Evolutionary conservation across 2,329 filamentous ascomycete genomes (phyloP).

Genomic region (Hymenoscyphus occultus): DNA sequence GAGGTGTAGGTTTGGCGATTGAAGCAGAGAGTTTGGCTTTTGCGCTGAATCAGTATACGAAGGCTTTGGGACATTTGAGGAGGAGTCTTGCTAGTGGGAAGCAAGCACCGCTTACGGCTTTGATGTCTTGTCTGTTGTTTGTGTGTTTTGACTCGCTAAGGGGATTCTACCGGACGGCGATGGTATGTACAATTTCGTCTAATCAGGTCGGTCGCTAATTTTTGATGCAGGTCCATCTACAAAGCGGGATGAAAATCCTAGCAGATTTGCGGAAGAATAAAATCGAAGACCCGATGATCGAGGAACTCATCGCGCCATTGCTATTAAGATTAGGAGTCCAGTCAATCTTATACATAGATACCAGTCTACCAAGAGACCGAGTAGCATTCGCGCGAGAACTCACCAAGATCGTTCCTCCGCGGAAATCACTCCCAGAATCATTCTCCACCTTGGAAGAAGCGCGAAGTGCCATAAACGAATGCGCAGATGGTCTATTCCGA

Average conservation of each 20-base stretch:
- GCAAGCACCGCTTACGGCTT: conserved; percentile 26
- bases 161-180: conserved; percentile 31
- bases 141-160: conserved; percentile 33
- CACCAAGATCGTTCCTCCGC: conserved; percentile 15
- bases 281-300: conserved; percentile 24
- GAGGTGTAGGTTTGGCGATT: conserved; percentile 13
- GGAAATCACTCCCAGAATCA: conserved; percentile 18
- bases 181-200: conserved; percentile 8
- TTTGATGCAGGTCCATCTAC: conserved; percentile 26
- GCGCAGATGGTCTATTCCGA: conserved; percentile 29
- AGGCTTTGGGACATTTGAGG: conserved; percentile 31
- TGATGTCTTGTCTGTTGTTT: conserved; percentile 35
- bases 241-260: conserved; percentile 32
- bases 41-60: conserved; percentile 33
- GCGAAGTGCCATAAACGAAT: conserved; percentile 24
- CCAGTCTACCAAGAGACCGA: conserved; percentile 21
- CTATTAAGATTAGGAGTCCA: conserved; percentile 31
- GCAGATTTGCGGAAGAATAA: conserved; percentile 17
- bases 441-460: conserved; percentile 30
- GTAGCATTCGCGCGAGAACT: conserved; percentile 24
- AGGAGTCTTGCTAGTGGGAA: conserved; percentile 25
- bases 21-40: conserved; percentile 22
- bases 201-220: neutral
- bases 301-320: conserved; percentile 27
- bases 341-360: conserved; percentile 33